Conservation (phyloP, 108 stramenopile genomes). For the Epipyxis sp. region DNA sequence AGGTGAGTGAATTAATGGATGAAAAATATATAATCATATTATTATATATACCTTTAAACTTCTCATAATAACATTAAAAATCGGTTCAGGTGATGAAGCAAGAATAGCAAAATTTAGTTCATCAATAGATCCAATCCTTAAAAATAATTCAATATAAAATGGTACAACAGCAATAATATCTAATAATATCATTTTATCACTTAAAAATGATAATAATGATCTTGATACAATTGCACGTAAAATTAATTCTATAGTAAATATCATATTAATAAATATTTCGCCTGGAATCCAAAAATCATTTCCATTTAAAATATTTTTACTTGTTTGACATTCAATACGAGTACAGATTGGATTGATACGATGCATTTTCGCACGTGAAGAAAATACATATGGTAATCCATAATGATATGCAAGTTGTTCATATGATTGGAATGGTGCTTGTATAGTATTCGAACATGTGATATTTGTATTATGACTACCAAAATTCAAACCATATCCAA, state of each 20-base stretch:
- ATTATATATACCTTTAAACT: background rate
- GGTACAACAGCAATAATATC: conserved; percentile 12
- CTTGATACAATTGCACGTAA: background rate
- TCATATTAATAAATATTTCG: conserved; percentile 7
- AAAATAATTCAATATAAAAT: conserved; percentile 14
- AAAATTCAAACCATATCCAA: conserved; percentile 22
- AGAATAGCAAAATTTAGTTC: conserved; percentile 7
- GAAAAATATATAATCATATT: no score
- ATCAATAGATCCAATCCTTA: background rate
- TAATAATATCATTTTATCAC: background rate
- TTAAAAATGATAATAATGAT: background rate
- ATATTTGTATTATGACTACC: background rate
- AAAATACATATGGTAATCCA: background rate
- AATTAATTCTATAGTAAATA: background rate
- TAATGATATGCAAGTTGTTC: background rate
- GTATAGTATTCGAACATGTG: background rate
- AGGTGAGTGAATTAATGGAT: no score
- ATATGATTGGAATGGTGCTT: background rate
- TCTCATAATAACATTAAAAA: background rate
- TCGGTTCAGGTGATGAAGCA: conserved; percentile 10
- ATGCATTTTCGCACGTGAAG: conserved; percentile 18
- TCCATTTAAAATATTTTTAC: background rate
- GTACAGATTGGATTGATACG: background rate
- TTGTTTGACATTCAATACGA: background rate
- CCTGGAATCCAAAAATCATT: background rate